Evolutionary conservation across 441 rosid species (phyloP).

Genomic region (Erysimum cheiri): DNA sequence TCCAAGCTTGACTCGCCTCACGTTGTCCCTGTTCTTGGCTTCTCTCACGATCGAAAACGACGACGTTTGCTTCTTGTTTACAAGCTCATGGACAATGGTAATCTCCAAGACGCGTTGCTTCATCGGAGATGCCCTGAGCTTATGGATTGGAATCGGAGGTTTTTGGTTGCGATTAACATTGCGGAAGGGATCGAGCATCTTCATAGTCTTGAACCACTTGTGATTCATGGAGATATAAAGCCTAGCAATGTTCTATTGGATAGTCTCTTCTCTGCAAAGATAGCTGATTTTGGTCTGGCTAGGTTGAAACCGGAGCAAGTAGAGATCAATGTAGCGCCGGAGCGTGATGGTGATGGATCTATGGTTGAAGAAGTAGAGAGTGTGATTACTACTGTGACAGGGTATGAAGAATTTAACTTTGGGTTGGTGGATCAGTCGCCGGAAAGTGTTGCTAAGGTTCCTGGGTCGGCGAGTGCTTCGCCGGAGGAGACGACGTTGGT

Average conservation of each 20-base stretch:
- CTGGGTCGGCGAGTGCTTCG: slow-evolving; percentile 45
- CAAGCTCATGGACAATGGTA: slow-evolving; percentile 84
- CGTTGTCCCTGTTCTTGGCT: slow-evolving; percentile 75
- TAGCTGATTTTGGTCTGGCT: slow-evolving; percentile 89
- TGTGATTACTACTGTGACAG: slow-evolving; percentile 53
- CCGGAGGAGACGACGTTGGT: slow-evolving; percentile 51
- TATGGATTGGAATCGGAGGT: slow-evolving; percentile 65
- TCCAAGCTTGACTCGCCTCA: slow-evolving; percentile 68
- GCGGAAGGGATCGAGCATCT: slow-evolving; percentile 77
- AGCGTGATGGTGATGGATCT: slow-evolving; percentile 60
- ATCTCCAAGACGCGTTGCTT: slow-evolving; percentile 81
- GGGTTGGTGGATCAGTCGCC: slow-evolving; percentile 70
- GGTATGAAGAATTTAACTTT: slow-evolving; percentile 63
- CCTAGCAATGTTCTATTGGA: slow-evolving; percentile 86
- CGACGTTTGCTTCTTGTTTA: slow-evolving; percentile 78
- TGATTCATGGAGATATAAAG: slow-evolving; percentile 88
- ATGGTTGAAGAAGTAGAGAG: slow-evolving; percentile 75
- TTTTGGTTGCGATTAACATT: slow-evolving; percentile 58
- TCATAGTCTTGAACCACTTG: slow-evolving; percentile 73
- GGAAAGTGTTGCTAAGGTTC: slow-evolving; percentile 44
- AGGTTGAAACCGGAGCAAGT: slow-evolving; percentile 62
- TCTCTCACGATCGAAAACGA: slow-evolving; percentile 71
- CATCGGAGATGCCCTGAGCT: slow-evolving; percentile 72
- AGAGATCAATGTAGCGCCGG: slow-evolving; percentile 50
- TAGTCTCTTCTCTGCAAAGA: slow-evolving; percentile 64